Percentiles rank a stretch among this genome's conserved stretches.
These are phyloP conservation scores for Lepraria neglecta DNA, from an alignment of 495 filamentous ascomycete genomes.

Conservation along the genomic window DNA sequence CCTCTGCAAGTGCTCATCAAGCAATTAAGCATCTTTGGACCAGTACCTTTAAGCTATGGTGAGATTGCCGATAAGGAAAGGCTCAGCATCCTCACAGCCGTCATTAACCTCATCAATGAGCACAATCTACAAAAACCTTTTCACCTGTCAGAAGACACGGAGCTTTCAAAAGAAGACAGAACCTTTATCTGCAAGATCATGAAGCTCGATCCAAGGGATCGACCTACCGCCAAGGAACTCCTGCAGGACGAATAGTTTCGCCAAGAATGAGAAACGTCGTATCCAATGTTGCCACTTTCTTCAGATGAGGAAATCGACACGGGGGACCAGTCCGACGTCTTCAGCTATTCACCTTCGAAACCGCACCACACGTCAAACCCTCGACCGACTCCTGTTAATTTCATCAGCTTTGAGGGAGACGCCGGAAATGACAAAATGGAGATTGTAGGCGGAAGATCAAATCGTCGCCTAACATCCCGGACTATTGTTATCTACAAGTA, in stretches of 20 bases:
- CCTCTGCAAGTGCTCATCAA: constrained; percentile 9
- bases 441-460: no score
- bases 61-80: constrained; percentile 8
- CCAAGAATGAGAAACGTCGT: no score
- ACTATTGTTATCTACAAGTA: no score
- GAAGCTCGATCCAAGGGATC: constrained; percentile 19
- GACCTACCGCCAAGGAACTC: constrained; percentile 16
- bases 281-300: no score
- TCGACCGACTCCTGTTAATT: no score
- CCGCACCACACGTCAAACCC: no score
- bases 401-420: no score
- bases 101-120: constrained; percentile 1
- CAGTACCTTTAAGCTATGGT: constrained; percentile 7
- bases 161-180: constrained; percentile 12
- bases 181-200: constrained; percentile 15
- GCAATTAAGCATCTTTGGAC: constrained; percentile 16
- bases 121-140: background rate
- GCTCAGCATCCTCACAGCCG: background rate
- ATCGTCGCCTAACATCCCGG: no score
- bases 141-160: constrained; percentile 8
- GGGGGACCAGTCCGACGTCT: no score
- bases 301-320: no score
- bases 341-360: no score
- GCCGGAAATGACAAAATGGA: no score
- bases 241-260: constrained; percentile 19